Percentiles rank a stretch among this genome's conserved stretches.
phyloP scores from a whole-genome alignment of 2,329 filamentous ascomycete genomes.

The Colletotrichum camelliae region DNA sequence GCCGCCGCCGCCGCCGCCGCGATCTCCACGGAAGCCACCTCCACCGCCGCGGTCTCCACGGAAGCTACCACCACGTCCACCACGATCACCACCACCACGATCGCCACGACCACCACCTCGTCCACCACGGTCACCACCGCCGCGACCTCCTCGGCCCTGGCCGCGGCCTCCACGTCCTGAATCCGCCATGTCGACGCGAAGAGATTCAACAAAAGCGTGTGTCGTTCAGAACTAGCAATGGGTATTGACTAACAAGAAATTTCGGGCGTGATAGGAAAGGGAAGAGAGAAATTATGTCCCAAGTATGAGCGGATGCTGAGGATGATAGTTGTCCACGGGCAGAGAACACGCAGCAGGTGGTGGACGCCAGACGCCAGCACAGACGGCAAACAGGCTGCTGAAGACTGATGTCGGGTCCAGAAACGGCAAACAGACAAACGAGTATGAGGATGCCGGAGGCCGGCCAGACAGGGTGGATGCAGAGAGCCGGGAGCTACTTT shows the following conservation, averaged over 20 bases:
- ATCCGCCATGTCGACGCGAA: constrained; percentile 2
- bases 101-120: constrained; percentile 22
- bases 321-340: not conserved
- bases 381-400: not conserved
- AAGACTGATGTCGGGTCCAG: not conserved
- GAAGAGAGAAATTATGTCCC: not conserved
- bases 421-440: not conserved
- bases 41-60: constrained; percentile 23
- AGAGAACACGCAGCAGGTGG: not conserved
- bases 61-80: constrained; percentile 7
- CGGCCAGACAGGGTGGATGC: not conserved
- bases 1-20: constrained; percentile 16
- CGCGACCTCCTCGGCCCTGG: not conserved
- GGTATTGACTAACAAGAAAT: not conserved
- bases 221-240: not conserved
- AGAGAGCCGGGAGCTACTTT: not conserved
- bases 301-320: not conserved
- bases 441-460: not conserved
- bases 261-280: not conserved
- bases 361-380: not conserved
- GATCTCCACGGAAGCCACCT: constrained; percentile 19
- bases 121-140: constrained; percentile 1
- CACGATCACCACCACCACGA: constrained; percentile 7
- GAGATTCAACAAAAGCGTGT: not conserved
- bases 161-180: not conserved